Evolutionary conservation across 768 basidiomycete species (phyloP), one percentile per base, ranked within the genome.

Genomic region (Cytidiella melzeri): DNA sequence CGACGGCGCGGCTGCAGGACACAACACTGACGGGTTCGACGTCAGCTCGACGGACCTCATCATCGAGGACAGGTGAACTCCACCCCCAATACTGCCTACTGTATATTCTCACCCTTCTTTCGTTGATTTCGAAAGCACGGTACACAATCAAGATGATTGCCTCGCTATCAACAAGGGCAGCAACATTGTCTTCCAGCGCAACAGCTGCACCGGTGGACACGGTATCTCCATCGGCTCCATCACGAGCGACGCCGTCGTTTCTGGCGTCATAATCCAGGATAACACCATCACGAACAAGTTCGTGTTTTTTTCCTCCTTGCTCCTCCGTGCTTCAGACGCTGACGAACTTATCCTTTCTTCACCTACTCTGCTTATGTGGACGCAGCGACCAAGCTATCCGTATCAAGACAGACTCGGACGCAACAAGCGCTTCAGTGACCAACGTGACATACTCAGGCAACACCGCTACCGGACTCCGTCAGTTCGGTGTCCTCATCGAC

Each of bases 181-280:
- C 42, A 66, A 64, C 56, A 63, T 66, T 37, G 53, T 63, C 45
- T 63, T 84, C 66, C 64, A 66, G 47, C 59, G 74, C 21, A 66
- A 83, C 60, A 61, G 61, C 20, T 85, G 84, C 64, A 63, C 66
- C 2, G 70, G 71, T 23, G 83, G 84, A 3, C 84, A 87, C 43
- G 83, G 84, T 24, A 77, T 83, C 52, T 82, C 80, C 3, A 70
- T 85, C 23, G 83, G 80, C 19, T 82, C 82, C 7, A 76, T 82
- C 52, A 45, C 59, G 34, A 76, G 77, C 4, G 57, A 69, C 45
- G 68, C 61, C 1, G 66, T 69, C 3, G 79, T 84, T 28, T 70
- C 71, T 2, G 67, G 65, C 36, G 64, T 85, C 25, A 51, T 67
- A 7, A 74, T 86, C 53, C 61, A 59, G 3, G 69, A 69, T 23